These are phyloP conservation scores for Protomyces lactucae-debilis DNA, from an alignment of 1,139 yeast genomes.

Conservation along the genomic window DNA sequence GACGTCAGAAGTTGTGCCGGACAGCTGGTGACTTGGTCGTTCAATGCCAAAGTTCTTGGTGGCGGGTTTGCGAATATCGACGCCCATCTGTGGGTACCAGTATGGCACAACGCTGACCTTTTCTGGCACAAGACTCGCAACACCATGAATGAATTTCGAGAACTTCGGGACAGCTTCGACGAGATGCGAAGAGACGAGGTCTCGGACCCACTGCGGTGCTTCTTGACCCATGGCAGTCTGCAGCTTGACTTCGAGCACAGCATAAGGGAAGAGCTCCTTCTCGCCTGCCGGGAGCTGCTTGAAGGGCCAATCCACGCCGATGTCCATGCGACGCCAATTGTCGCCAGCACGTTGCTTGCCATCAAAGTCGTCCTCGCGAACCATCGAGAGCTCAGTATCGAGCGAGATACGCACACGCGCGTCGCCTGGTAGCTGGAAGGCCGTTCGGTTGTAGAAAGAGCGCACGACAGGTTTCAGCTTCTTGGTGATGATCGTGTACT, in stretches of 20 bases:
- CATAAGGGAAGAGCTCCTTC: conserved; percentile 90
- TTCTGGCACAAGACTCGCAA: conserved; percentile 80
- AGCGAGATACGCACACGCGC: conserved; percentile 97
- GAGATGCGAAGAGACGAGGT: conserved; percentile 79
- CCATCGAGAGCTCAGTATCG: conserved; percentile 92
- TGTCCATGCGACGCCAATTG: conserved; percentile 97
- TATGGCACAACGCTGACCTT: conserved; percentile 79
- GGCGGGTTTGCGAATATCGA: conserved; percentile 87
- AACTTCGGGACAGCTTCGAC: conserved; percentile 98
- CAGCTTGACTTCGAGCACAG: conserved; percentile 90
- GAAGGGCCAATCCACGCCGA: conserved; percentile 96
- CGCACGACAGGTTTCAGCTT: conserved; percentile 89
- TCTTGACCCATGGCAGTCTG: conserved; percentile 98
- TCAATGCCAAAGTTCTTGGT: conserved; percentile 61
- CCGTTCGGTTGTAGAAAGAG: conserved; percentile 95
- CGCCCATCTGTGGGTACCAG: conserved; percentile 98
- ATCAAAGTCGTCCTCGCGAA: conserved; percentile 94
- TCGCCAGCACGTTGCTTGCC: conserved; percentile 83
- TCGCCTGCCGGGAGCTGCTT: conserved; percentile 76
- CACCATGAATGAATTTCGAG: conserved; percentile 94
- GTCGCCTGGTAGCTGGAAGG: conserved; percentile 97
- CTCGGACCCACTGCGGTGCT: conserved; percentile 96
- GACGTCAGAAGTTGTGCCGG: conserved; percentile 40
- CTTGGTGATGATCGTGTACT: conserved; percentile 77
- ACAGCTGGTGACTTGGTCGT: conserved; percentile 46